Conservation (phyloP, 257 asterid genomes). For the Penstemon eatonii region DNA sequence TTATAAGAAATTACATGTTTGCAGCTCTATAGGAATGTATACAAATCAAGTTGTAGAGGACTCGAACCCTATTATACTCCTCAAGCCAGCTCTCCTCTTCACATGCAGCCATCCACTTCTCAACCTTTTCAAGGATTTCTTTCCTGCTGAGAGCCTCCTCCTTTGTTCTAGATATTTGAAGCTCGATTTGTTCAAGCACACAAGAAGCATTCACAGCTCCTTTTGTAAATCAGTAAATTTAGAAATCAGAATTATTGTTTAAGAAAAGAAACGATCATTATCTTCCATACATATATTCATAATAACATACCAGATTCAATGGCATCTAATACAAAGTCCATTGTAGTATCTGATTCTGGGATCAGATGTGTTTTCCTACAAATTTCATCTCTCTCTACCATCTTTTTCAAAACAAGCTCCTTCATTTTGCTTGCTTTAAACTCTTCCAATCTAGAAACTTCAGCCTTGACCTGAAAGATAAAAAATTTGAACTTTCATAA, state of each 20-base stretch:
- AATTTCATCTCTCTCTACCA: constrained; percentile 80
- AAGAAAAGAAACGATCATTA: constrained; percentile 10
- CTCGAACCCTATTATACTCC: constrained; percentile 86
- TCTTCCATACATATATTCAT: constrained; percentile 4
- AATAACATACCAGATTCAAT: constrained; percentile 77
- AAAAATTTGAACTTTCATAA: constrained; percentile 20
- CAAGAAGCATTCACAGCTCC: constrained; percentile 86
- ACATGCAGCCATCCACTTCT: constrained; percentile 95
- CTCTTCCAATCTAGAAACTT: constrained; percentile 87
- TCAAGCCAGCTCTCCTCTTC: constrained; percentile 99
- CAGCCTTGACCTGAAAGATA: constrained; percentile 70
- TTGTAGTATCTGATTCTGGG: constrained; percentile 62
- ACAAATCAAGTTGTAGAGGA: constrained; percentile 16
- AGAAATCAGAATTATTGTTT: constrained; percentile 22
- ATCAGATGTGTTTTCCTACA: constrained; percentile 78
- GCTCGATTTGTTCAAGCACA: constrained; percentile 87
- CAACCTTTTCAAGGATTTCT: constrained; percentile 93
- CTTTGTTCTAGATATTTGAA: constrained; percentile 78
- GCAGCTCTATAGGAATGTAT: constrained; percentile 9
- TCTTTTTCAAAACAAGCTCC: constrained; percentile 93
- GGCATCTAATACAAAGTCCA: constrained; percentile 68
- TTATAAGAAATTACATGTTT: constrained; percentile 23
- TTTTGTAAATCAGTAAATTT: constrained; percentile 27
- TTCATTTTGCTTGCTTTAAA: constrained; percentile 89
- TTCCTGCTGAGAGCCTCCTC: constrained; percentile 91